Conservation (phyloP, 225 moss, liverwort and hornwort genomes). For the Anthoceros angustus region DNA sequence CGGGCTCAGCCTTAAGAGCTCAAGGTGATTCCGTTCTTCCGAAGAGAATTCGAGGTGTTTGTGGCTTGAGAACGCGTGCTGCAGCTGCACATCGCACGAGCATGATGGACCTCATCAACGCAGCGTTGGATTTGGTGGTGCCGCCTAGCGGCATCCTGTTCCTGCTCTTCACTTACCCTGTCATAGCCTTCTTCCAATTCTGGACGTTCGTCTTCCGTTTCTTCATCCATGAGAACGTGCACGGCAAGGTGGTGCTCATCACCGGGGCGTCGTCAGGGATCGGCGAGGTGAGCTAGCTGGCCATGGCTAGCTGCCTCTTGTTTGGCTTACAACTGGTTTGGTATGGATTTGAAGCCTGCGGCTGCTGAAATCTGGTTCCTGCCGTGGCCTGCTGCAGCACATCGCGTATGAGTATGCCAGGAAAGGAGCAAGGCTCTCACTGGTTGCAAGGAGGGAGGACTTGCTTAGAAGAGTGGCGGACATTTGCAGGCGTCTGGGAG, state of each 20-base stretch:
- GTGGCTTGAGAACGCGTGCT: too few species aligned
- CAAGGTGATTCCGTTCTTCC: too few species aligned
- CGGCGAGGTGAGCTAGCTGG: conserved; percentile 23
- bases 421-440: conserved; percentile 27
- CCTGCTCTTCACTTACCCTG: conserved; percentile 19
- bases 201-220: conserved; percentile 8
- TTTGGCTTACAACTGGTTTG: background rate
- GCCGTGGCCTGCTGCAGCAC: conserved; percentile 14
- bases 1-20: too few species aligned
- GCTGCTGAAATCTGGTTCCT: background rate
- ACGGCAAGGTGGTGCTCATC: conserved; percentile 30
- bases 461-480: conserved; percentile 23
- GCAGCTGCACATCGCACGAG: too few species aligned
- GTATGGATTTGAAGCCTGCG: background rate
- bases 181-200: conserved; percentile 10
- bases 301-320: background rate
- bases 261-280: conserved; percentile 37
- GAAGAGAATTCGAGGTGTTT: too few species aligned
- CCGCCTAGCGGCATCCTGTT: background rate
- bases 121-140: background rate
- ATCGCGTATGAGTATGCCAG: conserved; percentile 32
- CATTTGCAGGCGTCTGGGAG: conserved; percentile 19
- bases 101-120: background rate
- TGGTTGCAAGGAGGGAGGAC: conserved; percentile 27
- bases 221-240: conserved; percentile 15